These are phyloP conservation scores for Globisporangium irregulare DNA, from an alignment of 352 stramenopile genomes.

Conservation along the genomic window DNA sequence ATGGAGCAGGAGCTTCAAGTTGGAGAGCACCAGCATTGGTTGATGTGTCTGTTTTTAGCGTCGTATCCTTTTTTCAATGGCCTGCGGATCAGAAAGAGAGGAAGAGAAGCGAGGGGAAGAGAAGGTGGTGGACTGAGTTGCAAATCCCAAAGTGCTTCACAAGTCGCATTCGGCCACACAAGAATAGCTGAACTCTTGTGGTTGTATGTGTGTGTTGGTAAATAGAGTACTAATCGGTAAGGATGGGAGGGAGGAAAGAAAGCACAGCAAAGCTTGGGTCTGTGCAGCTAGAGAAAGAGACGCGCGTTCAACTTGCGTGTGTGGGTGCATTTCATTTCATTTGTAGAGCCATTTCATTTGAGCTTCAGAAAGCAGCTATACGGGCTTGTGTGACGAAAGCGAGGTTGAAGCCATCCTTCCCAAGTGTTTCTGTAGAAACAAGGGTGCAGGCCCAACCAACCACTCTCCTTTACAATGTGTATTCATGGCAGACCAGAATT, in stretches of 20 bases:
- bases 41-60: background rate
- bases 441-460: background rate
- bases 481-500: background rate
- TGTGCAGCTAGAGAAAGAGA: background rate
- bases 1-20: background rate
- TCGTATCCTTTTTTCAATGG: background rate
- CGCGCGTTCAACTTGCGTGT: background rate
- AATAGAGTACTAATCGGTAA: background rate
- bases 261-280: background rate
- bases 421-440: background rate
- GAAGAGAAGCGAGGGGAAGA: background rate
- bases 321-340: background rate
- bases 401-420: background rate
- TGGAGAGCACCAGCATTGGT: background rate
- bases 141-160: background rate
- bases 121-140: background rate
- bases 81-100: background rate
- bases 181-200: background rate
- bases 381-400: background rate
- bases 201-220: background rate
- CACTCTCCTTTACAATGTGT: background rate
- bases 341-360: background rate
- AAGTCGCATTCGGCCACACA: background rate
- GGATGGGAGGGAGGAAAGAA: background rate
- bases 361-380: background rate